Evolutionary conservation across 768 basidiomycete genomes (phyloP).

Genomic region (Xanthoconium stramineum): DNA sequence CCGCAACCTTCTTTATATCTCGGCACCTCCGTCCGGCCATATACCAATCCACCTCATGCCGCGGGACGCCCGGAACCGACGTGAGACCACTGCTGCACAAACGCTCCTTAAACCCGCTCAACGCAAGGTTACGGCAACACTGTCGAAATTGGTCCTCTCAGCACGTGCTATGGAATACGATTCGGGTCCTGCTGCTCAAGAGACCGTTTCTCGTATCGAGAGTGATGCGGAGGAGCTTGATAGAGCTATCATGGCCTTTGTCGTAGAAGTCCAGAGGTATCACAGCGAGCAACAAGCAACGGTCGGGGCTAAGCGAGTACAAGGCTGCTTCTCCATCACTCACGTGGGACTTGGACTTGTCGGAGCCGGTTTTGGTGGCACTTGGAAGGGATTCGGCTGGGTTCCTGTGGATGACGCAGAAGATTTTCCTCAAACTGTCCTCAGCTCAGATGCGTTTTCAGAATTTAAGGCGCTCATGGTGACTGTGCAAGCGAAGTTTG

Average conservation of each 20-base stretch:
- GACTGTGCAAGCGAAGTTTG: conserved; percentile 51
- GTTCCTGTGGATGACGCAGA: conserved; percentile 52
- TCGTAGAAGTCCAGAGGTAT: conserved; percentile 62
- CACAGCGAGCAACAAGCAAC: conserved; percentile 34
- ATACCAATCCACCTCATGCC: conserved; percentile 55
- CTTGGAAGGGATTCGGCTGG: conserved; percentile 88
- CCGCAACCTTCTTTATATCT: conserved; percentile 71
- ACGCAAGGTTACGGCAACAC: conserved; percentile 81
- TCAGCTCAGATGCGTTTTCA: conserved; percentile 50
- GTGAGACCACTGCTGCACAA: conserved; percentile 43
- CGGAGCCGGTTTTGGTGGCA: conserved; percentile 71
- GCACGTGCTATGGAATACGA: conserved; percentile 88
- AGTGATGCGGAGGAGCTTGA: conserved; percentile 75
- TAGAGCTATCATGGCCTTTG: conserved; percentile 64
- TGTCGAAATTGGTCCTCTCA: conserved; percentile 86
- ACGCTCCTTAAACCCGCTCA: conserved; percentile 75
- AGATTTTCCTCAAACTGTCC: conserved; percentile 42
- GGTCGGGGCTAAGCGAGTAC: conserved; percentile 47
- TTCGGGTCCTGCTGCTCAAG: conserved; percentile 56
- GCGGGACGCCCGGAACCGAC: conserved; percentile 44
- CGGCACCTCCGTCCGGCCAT: conserved; percentile 57
- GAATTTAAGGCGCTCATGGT: conserved; percentile 50
- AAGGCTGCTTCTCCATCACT: conserved; percentile 56
- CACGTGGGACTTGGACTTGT: conserved; percentile 76
- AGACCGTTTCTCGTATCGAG: conserved; percentile 69